Evolutionary conservation across 2,329 filamentous ascomycete genomes (phyloP), one percentile per base, ranked within the genome.

Genomic region (Botrytis deweyae): DNA sequence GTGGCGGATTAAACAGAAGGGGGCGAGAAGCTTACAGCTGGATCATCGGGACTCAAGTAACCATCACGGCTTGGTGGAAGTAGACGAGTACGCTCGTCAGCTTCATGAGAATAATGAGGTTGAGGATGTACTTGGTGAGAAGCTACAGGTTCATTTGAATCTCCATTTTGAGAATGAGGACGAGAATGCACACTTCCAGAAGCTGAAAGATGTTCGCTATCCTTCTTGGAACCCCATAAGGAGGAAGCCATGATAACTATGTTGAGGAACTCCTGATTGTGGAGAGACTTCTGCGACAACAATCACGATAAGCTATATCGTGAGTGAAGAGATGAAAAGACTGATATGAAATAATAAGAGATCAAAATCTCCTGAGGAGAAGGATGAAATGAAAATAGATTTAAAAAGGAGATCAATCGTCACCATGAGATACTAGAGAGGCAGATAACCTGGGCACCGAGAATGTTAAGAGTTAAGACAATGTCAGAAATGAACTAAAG

Each of bases 31-130:
- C 88, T 82, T 83, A 97, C 93, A 77, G 92, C 92, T 81, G 92
- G 93, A 81, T 95, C 92, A 84, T 94, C 92, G 20, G 92, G 92
- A 79, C 91, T 92, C 72, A 95, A 85, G 79, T 91, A 94, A 68
- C 86, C 79, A 72, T 81, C 78, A 42, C 75, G 78, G 73, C 52
- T 49, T 62, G 78, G 77, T 55, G 78, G 76, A 67, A 82, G 78
- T 64, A 81, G 73, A 74, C 76, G 80, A 58, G 89, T 89, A 75
- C 88, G 83, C 82, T 92, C 90, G 75, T 88, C 86, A 36, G 88
- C 84, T 73, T 89, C 86, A 38, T 83, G 36, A 16, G 61, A 80
- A 71, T 74, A 70, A 77, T 80, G 77, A 77, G 84, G 76, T 64
- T 74, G 67, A 49, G 59, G 36, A 22, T 61, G 44, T 38, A 46